Base-by-base conservation (phyloP, 164 flowering plant genomes). In the Berberis vulgaris region DNA sequence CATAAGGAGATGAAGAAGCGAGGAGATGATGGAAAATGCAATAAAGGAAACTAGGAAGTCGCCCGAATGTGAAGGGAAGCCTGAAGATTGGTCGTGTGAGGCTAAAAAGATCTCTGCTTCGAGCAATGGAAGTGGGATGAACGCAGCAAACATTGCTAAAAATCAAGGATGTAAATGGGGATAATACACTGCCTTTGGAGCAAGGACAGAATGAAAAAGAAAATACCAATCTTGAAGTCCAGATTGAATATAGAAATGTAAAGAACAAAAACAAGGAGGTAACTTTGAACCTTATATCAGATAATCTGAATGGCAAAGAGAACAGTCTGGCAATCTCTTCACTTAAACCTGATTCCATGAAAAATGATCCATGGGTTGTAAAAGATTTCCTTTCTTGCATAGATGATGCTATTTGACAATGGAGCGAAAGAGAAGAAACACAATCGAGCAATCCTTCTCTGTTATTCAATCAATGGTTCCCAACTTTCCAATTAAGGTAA, bases 281-380 rank as follows among this genome's bases (percentile, higher is more conserved):
- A 13, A 70, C 67, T 57, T 45, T 65, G 46, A 53, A 54, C 45
- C 63, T 66, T 39, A 63, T 56, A 26, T 54, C 45, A 7, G 81
- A 74, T n/a, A 62, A 44, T 41, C 71, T 62, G 45, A 75, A 41
- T 73, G 63, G 71, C 49, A 80, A 77, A 73, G 93, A 85, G 43
- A 92, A 88, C 67, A 65, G 80, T 64, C 66, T 84, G 69, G 88
- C 80, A 44, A 62, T 80, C 42, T 68, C 84, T 7, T 57, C 65
- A 41, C 61, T 62, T 55, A 76, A 62, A 54, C 67, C 67, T 43
- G 68, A 65, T 66, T 71, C 73, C 41, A 43, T 57, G 59, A 84
- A 70, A 55, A 66, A 68, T 65, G 75, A 69, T 71, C 69, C 45
- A 9, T 74, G 77, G 77, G 54, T 68, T 44, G 84, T 71, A 62